These are phyloP conservation scores for Capsicum rhomboideum DNA, from an alignment of 257 asterid genomes.

Conservation along the genomic window DNA sequence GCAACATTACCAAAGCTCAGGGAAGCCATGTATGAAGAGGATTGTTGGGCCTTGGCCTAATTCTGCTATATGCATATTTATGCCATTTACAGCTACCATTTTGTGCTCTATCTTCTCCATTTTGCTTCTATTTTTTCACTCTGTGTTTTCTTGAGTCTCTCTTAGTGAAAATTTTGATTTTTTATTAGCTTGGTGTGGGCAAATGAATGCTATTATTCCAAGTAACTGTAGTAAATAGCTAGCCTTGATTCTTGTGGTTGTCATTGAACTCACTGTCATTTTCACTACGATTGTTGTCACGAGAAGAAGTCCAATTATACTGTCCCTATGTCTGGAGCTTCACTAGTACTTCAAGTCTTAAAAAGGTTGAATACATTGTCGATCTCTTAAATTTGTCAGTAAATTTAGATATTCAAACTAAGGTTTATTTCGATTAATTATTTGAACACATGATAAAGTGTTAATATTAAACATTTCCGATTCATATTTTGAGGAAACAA, in stretches of 20 bases:
- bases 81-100: conserved; percentile 9
- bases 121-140: background rate
- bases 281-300: too few relatives aligned
- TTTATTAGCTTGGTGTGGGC: background rate
- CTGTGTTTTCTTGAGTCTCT: background rate
- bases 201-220: background rate
- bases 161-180: background rate
- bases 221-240: background rate
- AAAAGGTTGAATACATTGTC: too few relatives aligned
- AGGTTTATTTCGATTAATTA: too few relatives aligned
- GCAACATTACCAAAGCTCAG: too few relatives aligned
- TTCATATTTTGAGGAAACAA: too few relatives aligned
- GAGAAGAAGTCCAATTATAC: too few relatives aligned
- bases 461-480: too few relatives aligned
- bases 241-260: background rate
- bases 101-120: conserved; percentile 22
- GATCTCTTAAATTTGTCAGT: too few relatives aligned
- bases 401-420: too few relatives aligned
- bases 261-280: background rate
- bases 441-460: too few relatives aligned
- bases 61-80: conserved; percentile 46
- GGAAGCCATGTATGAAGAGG: conserved; percentile 56
- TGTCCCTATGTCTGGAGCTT: too few relatives aligned
- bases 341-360: too few relatives aligned
- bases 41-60: conserved; percentile 62